phyloP scores from a whole-genome alignment of 768 basidiomycete species.

The Mycena epipterygia region DNA sequence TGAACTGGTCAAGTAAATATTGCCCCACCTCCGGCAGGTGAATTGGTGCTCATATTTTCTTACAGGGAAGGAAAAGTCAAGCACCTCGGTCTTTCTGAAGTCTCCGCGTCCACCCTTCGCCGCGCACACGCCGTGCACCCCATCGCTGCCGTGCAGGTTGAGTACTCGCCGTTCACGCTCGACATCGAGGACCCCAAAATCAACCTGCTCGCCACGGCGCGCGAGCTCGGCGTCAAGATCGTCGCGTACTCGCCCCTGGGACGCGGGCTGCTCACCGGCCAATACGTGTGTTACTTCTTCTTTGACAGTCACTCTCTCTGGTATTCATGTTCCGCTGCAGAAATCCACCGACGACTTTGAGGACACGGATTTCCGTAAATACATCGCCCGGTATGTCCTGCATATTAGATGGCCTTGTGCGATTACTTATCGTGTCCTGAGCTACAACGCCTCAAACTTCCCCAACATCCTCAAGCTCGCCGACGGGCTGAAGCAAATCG shows the following conservation, averaged over 20 bases:
- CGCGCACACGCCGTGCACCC: conserved; percentile 52
- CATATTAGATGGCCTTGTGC: no score
- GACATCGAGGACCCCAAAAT: conserved; percentile 47
- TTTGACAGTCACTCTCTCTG: not conserved
- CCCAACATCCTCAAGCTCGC: conserved; percentile 61
- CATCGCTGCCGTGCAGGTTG: conserved; percentile 51
- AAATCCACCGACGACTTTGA: conserved; percentile 57
- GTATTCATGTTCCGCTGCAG: conserved; percentile 7
- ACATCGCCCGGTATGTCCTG: conserved; percentile 46
- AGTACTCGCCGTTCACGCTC: conserved; percentile 50
- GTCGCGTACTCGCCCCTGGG: conserved; percentile 57
- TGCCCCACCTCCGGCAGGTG: not conserved
- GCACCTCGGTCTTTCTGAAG: conserved; percentile 54
- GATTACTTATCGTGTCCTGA: not conserved
- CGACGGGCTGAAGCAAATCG: conserved; percentile 53
- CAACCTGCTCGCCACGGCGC: conserved; percentile 43
- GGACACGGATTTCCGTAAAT: conserved; percentile 55
- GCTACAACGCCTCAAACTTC: conserved; percentile 58
- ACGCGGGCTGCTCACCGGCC: conserved; percentile 54
- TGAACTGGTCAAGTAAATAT: conserved; percentile 16
- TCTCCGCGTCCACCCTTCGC: conserved; percentile 47
- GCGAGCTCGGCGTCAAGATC: conserved; percentile 53
- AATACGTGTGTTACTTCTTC: conserved; percentile 41
- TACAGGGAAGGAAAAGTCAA: conserved; percentile 51
- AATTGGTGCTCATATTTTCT: not conserved